Evolutionary conservation across 1,284 basidiomycete species (phyloP).

Genomic region (Wallemia hederae): DNA sequence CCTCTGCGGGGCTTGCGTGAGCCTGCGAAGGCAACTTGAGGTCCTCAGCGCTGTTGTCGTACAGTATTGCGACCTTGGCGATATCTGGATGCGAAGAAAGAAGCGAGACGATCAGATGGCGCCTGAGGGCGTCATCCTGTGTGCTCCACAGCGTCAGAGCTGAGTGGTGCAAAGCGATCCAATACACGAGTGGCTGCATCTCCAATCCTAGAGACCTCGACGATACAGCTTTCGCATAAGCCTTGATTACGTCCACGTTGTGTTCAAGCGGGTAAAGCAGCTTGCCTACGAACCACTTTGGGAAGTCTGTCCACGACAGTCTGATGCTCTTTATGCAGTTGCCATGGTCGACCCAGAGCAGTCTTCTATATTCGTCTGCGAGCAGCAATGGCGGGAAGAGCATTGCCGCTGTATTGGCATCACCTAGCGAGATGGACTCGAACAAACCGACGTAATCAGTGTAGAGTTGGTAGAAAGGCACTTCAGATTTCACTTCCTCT

Average conservation of each 20-base stretch:
- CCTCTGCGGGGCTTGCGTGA: neutral
- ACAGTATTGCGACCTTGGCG: neutral
- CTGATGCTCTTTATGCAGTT: slow-evolving; percentile 14
- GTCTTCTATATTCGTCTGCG: slow-evolving; percentile 49
- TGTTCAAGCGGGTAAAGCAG: neutral
- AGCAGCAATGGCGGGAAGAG: slow-evolving; percentile 54
- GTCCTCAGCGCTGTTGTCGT: neutral
- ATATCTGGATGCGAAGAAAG: neutral
- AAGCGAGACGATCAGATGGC: neutral
- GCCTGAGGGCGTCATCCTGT: neutral
- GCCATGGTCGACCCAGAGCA: slow-evolving; percentile 52
- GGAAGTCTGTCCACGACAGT: neutral
- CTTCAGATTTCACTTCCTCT: slow-evolving; percentile 10
- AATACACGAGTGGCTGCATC: neutral
- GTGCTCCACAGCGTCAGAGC: neutral
- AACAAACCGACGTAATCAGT: slow-evolving; percentile 69
- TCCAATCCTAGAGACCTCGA: neutral
- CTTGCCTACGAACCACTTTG: neutral
- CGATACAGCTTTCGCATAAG: neutral
- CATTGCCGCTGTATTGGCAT: slow-evolving; percentile 41
- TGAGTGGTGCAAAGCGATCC: neutral
- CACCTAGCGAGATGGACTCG: slow-evolving; percentile 63
- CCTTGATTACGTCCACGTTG: neutral
- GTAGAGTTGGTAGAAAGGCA: slow-evolving; percentile 80
- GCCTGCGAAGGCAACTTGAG: neutral